Conservation (phyloP, 2,329 filamentous ascomycete species). For the Nigrospora osmanthi region DNA sequence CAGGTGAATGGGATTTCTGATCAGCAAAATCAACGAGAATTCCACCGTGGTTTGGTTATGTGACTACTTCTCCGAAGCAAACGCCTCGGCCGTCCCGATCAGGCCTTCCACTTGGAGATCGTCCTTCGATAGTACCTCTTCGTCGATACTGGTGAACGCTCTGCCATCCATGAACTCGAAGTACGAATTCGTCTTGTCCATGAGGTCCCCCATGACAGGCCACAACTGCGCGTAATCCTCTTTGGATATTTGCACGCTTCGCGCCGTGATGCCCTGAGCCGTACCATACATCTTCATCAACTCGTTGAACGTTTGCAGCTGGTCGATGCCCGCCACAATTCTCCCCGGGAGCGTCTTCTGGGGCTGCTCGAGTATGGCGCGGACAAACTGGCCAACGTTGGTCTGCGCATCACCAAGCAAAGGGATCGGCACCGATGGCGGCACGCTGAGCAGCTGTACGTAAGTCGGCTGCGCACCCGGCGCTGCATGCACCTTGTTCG, state of each 20-base stretch:
- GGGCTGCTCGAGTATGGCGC: neutral
- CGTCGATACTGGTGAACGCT: conserved; percentile 13
- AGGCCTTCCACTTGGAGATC: conserved; percentile 15
- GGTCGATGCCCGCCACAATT: conserved; percentile 19
- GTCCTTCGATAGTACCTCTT: conserved; percentile 14
- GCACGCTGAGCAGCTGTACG: conserved; percentile 1
- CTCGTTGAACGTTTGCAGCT: conserved; percentile 14
- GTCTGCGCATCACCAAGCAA: conserved; percentile 2
- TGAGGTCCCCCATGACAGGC: conserved; percentile 18
- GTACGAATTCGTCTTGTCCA: conserved; percentile 18
- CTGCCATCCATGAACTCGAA: conserved; percentile 16
- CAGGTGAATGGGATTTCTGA: rapidly evolving
- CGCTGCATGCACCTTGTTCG: neutral
- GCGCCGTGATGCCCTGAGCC: conserved; percentile 13
- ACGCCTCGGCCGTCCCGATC: conserved; percentile 6
- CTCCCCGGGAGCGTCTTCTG: neutral
- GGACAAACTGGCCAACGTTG: conserved; percentile 3
- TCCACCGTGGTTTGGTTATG: too few species aligned
- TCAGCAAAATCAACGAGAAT: too few species aligned
- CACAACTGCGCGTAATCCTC: conserved; percentile 20
- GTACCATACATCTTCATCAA: conserved; percentile 21
- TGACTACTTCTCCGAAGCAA: neutral
- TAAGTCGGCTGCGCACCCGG: neutral
- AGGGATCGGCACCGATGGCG: conserved; percentile 1
- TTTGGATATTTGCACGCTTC: conserved; percentile 15